Conservation (phyloP, 129 eudicot genomes). For the Artemisia tridentata region DNA sequence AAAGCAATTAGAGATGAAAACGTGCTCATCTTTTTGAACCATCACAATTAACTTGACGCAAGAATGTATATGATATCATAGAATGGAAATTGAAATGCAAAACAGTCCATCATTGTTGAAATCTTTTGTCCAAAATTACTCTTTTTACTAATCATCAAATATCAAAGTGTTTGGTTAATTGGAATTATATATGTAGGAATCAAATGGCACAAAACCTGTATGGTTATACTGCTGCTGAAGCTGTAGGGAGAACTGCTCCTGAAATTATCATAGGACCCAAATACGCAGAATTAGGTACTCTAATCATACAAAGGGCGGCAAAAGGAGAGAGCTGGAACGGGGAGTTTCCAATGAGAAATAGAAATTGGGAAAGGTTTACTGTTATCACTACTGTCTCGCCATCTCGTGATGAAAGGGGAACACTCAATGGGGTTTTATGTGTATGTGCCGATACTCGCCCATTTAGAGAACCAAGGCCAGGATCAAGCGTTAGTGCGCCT, state of each 20-base stretch:
- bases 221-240: slow-evolving; percentile 69
- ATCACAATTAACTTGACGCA: no score
- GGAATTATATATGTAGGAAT: slow-evolving; percentile 46
- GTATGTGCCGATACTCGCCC: slow-evolving; percentile 52
- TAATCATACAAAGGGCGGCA: slow-evolving; percentile 34
- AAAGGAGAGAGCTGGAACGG: slow-evolving; percentile 77
- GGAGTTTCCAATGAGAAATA: slow-evolving; percentile 59
- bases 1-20: no score
- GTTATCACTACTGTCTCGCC: slow-evolving; percentile 57
- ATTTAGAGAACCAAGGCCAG: slow-evolving; percentile 33
- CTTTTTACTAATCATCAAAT: no score
- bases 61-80: no score
- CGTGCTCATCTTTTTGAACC: no score
- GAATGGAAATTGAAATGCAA: no score
- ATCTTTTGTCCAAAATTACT: no score
- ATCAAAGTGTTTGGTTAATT: no score
- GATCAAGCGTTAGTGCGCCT: slow-evolving; percentile 20
- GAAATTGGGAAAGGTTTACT: slow-evolving; percentile 47
- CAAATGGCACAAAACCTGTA: slow-evolving; percentile 56
- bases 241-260: slow-evolving; percentile 48
- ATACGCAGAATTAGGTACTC: slow-evolving; percentile 32
- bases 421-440: slow-evolving; percentile 56
- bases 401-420: slow-evolving; percentile 49
- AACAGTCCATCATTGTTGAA: no score
- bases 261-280: slow-evolving; percentile 41